phyloP scores from a whole-genome alignment of 495 filamentous ascomycete genomes.

The Hypoxylon lienhwacheense region DNA sequence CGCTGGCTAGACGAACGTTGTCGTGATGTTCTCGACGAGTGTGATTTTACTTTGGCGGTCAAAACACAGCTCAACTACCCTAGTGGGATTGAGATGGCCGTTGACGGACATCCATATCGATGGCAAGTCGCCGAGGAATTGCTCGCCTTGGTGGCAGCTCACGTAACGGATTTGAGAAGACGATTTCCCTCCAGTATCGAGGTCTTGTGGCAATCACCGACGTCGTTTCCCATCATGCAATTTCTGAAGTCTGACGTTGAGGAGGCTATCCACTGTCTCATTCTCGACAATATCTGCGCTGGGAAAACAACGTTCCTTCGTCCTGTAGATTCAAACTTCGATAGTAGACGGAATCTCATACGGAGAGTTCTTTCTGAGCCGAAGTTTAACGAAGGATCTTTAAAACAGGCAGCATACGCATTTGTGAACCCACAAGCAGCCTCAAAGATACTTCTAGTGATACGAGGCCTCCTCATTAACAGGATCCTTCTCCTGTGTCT shows the following conservation, averaged over 20 bases:
- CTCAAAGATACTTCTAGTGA: conserved; percentile 41
- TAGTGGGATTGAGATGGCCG: conserved; percentile 48
- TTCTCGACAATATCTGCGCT: conserved; percentile 39
- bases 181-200: conserved; percentile 46
- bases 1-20: conserved; percentile 47
- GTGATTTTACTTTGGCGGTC: conserved; percentile 54
- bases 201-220: conserved; percentile 37
- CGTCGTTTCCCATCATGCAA: conserved; percentile 45
- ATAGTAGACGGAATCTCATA: conserved; percentile 24
- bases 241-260: conserved; percentile 46
- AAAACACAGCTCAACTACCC: conserved; percentile 56
- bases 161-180: conserved; percentile 37
- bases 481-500: conserved; percentile 44
- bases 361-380: conserved; percentile 38
- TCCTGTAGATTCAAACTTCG: conserved; percentile 19
- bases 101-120: conserved; percentile 55
- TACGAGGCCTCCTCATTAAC: conserved; percentile 46
- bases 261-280: conserved; percentile 35
- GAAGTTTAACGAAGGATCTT: conserved; percentile 17
- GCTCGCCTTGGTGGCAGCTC: conserved; percentile 43
- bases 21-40: conserved; percentile 62
- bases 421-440: conserved; percentile 38
- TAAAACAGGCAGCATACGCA: conserved; percentile 27
- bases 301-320: conserved; percentile 37
- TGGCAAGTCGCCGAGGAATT: conserved; percentile 51